Evolutionary conservation across 495 filamentous ascomycete genomes (phyloP).

Genomic region (Aspergillus baeticus): DNA sequence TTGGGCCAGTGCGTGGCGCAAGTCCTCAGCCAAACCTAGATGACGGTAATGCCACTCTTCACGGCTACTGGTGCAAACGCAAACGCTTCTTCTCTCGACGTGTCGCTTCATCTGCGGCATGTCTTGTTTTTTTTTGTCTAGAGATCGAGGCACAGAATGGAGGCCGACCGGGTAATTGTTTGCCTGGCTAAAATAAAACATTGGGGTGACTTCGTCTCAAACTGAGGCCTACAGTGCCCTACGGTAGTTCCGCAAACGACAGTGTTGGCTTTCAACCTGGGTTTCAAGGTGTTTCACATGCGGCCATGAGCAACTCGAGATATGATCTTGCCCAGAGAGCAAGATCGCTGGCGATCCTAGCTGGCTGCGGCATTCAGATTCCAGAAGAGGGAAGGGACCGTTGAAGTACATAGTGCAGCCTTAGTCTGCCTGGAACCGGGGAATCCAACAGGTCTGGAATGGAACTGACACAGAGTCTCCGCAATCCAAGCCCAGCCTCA

Average conservation of each 20-base stretch:
- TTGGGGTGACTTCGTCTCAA: too few species aligned
- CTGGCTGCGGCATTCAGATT: too few species aligned
- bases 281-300: too few species aligned
- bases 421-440: not conserved
- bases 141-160: not conserved
- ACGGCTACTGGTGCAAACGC: slow-evolving; percentile 9
- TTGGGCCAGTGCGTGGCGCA: slow-evolving; percentile 12
- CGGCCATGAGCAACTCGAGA: too few species aligned
- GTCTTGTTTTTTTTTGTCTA: not conserved
- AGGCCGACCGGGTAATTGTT: not conserved
- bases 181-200: too few species aligned
- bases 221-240: too few species aligned
- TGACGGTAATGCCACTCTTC: slow-evolving; percentile 14
- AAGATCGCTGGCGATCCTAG: too few species aligned
- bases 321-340: too few species aligned
- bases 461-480: not conserved
- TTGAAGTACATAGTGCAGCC: not conserved
- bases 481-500: slow-evolving; percentile 3
- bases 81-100: slow-evolving; percentile 21
- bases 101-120: slow-evolving; percentile 15
- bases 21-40: not conserved
- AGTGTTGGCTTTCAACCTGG: too few species aligned
- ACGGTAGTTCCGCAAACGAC: not conserved
- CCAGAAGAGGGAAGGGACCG: too few species aligned
- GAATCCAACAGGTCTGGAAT: not conserved